Percentiles rank a stretch among this genome's conserved stretches.
These are phyloP conservation scores for Serendipita vermifera DNA, from an alignment of 768 basidiomycete species.

Conservation along the genomic window DNA sequence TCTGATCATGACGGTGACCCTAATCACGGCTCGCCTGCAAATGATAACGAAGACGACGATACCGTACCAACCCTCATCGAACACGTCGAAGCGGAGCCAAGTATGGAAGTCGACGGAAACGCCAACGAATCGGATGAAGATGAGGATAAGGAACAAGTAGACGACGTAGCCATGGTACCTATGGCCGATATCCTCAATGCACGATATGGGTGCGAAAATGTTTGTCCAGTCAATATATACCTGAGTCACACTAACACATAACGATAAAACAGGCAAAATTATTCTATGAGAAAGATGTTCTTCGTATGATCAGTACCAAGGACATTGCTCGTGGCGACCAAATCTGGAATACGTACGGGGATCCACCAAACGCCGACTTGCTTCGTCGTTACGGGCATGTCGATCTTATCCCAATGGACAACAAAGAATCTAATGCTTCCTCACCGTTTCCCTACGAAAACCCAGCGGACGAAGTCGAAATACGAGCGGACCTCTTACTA, in stretches of 20 bases:
- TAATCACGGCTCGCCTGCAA: constrained; percentile 16
- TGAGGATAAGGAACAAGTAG: constrained; percentile 43
- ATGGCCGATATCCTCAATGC: constrained; percentile 96
- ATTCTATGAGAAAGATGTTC: constrained; percentile 56
- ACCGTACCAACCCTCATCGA: constrained; percentile 9
- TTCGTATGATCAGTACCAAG: constrained; percentile 74
- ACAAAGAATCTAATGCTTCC: neutral
- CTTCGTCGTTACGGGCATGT: constrained; percentile 92
- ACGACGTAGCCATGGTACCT: constrained; percentile 81
- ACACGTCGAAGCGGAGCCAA: constrained; percentile 4
- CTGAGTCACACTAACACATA: neutral
- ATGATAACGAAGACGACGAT: constrained; percentile 17
- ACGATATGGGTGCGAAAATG: constrained; percentile 70
- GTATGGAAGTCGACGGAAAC: constrained; percentile 22
- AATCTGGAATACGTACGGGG: constrained; percentile 94
- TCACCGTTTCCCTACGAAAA: constrained; percentile 48
- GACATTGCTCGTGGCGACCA: constrained; percentile 67
- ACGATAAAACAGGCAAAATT: constrained; percentile 52
- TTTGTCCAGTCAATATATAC: constrained; percentile 25
- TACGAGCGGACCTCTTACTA: constrained; percentile 59
- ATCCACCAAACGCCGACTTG: constrained; percentile 83
- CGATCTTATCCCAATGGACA: constrained; percentile 46
- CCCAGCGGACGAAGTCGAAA: constrained; percentile 66
- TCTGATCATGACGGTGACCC: constrained; percentile 17
- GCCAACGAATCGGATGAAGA: constrained; percentile 16